A percentile compares a stretch with the other conserved stretches of the same genome.
These are phyloP conservation scores for Ustilago loliicola DNA, from an alignment of 1,284 basidiomycete genomes.

Conservation along the genomic window DNA sequence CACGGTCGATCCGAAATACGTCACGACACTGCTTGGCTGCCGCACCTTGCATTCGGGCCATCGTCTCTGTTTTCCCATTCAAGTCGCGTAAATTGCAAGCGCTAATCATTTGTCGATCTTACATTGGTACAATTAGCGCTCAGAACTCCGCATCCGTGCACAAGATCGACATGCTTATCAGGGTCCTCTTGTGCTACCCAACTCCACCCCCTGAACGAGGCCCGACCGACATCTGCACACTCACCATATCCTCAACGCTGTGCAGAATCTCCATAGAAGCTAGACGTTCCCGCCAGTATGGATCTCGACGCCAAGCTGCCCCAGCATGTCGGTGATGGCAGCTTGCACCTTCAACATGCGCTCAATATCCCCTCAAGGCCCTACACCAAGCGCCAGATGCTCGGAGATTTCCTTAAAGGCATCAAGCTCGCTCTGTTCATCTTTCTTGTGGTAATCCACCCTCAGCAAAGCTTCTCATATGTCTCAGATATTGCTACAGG, in stretches of 20 bases:
- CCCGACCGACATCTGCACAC: background rate
- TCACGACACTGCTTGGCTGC: slow-evolving; percentile 1
- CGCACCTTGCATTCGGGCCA: background rate
- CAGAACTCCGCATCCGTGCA: slow-evolving; percentile 19
- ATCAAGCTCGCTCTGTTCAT: slow-evolving; percentile 15
- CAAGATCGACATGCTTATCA: slow-evolving; percentile 8
- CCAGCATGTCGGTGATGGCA: slow-evolving; percentile 10
- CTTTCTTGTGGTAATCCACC: slow-evolving; percentile 2
- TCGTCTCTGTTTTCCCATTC: background rate
- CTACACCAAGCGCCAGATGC: background rate
- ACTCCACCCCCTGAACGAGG: too few species aligned
- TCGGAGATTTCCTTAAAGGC: slow-evolving; percentile 16
- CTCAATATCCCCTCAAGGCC: background rate
- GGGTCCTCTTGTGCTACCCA: slow-evolving; percentile 18
- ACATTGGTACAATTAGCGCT: background rate
- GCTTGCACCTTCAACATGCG: background rate
- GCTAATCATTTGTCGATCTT: slow-evolving; percentile 2
- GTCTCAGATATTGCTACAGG: slow-evolving; percentile 19
- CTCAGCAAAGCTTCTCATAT: slow-evolving; percentile 14
- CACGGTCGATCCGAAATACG: slow-evolving; percentile 4
- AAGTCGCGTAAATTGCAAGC: slow-evolving; percentile 7
- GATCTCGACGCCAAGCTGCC: slow-evolving; percentile 24
- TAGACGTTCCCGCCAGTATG: slow-evolving; percentile 11
- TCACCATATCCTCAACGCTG: background rate
- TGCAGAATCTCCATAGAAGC: background rate